Conservation (phyloP, 169 alveolate species). For the Eimeria praecox region DNA sequence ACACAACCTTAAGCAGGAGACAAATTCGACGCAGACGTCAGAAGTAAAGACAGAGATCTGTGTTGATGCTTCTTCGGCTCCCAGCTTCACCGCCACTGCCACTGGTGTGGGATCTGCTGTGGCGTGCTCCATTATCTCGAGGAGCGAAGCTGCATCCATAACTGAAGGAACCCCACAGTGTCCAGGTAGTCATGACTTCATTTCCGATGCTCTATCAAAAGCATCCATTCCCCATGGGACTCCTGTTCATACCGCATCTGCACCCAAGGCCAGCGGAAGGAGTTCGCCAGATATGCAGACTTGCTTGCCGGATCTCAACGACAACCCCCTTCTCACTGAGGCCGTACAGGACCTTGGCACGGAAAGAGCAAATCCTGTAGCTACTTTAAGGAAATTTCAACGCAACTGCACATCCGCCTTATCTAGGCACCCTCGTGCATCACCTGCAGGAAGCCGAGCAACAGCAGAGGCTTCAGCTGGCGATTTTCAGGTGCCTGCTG, state of each 20-base stretch:
- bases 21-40: constrained; percentile 35
- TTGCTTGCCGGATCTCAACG: background rate
- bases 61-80: background rate
- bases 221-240: background rate
- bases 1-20: constrained; percentile 9
- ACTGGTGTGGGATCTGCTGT: constrained; percentile 35
- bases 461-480: background rate
- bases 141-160: background rate
- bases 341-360: background rate
- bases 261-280: background rate
- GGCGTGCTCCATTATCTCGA: constrained; percentile 13
- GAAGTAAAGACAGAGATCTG: background rate
- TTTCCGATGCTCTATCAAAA: background rate
- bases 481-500: background rate
- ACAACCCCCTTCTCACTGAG: background rate
- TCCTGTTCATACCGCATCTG: background rate
- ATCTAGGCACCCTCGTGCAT: background rate
- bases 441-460: constrained; percentile 17
- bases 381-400: background rate
- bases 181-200: background rate
- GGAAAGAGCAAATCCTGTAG: background rate
- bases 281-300: constrained; percentile 5
- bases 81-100: constrained; percentile 2
- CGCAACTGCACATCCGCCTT: background rate
- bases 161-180: constrained; percentile 19